These are phyloP conservation scores for Bipolaris bicolor DNA, from an alignment of 2,329 filamentous ascomycete genomes.

Conservation along the genomic window DNA sequence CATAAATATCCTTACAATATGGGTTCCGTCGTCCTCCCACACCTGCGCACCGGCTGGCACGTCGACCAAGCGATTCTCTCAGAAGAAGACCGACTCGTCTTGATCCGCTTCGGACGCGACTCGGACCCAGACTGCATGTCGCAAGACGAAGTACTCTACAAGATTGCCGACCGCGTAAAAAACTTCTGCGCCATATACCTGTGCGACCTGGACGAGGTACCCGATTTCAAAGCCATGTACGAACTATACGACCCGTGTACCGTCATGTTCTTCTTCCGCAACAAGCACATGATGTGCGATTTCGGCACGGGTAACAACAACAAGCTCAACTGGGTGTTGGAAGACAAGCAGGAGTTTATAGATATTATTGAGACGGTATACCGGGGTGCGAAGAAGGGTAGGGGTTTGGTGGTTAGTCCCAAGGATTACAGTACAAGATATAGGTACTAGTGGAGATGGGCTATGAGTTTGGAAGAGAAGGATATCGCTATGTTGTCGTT, in stretches of 20 bases:
- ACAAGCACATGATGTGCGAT: slow-evolving; percentile 99
- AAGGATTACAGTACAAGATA: slow-evolving; percentile 80
- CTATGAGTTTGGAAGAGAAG: not conserved
- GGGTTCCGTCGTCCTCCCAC: slow-evolving; percentile 90
- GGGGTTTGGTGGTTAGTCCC: slow-evolving; percentile 93
- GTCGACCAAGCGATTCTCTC: slow-evolving; percentile 87
- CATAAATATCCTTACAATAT: slow-evolving; percentile 47
- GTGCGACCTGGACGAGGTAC: slow-evolving; percentile 77
- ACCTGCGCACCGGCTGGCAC: slow-evolving; percentile 92
- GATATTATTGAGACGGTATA: slow-evolving; percentile 99
- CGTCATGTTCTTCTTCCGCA: slow-evolving; percentile 97
- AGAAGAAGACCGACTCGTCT: slow-evolving; percentile 87
- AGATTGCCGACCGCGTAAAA: slow-evolving; percentile 90
- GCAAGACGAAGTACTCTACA: slow-evolving; percentile 93
- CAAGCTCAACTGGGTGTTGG: slow-evolving; percentile 93
- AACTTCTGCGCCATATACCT: slow-evolving; percentile 84
- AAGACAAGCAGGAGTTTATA: slow-evolving; percentile 98
- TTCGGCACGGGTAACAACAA: slow-evolving; percentile 98
- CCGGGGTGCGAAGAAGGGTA: slow-evolving; percentile 95
- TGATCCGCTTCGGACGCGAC: slow-evolving; percentile 92
- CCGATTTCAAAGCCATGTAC: slow-evolving; percentile 90
- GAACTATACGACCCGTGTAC: slow-evolving; percentile 88
- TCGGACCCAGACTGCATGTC: slow-evolving; percentile 80
- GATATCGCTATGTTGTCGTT: not conserved
- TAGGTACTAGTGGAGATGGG: slow-evolving; percentile 58